Conservation (phyloP, 139 green algal genomes). For the Chlorella sp. region DNA sequence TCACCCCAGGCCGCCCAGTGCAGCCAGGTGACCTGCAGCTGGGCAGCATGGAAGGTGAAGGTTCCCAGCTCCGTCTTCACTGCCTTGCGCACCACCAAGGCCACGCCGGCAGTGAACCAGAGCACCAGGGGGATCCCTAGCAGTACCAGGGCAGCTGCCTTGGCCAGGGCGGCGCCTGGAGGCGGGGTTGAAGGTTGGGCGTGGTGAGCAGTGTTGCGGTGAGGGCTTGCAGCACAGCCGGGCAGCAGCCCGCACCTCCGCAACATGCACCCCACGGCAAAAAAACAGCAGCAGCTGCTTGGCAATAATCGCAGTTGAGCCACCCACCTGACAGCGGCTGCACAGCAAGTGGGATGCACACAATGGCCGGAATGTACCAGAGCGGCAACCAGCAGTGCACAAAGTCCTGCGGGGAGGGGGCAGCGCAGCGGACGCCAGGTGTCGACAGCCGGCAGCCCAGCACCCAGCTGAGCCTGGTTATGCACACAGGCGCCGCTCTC, state of each 20-base stretch:
- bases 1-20: constrained; percentile 69
- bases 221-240: no score
- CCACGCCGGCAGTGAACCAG: constrained; percentile 68
- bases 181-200: background rate
- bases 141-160: constrained; percentile 60
- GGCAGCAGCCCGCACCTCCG: no score
- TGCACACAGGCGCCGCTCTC: no score
- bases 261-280: no score
- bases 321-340: constrained; percentile 65
- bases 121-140: constrained; percentile 72
- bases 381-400: constrained; percentile 89
- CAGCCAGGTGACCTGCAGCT: constrained; percentile 48
- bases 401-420: constrained; percentile 51
- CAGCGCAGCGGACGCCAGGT: no score
- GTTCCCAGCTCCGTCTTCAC: constrained; percentile 55
- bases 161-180: constrained; percentile 52
- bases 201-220: no score
- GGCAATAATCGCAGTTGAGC: background rate
- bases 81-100: constrained; percentile 62
- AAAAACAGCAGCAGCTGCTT: no score
- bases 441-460: no score
- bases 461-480: no score
- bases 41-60: background rate
- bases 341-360: constrained; percentile 82
- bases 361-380: constrained; percentile 92